Evolutionary conservation across 345 rosid species (phyloP), one percentile per base, ranked within the genome.

Genomic region (Salix koriyanagi): DNA sequence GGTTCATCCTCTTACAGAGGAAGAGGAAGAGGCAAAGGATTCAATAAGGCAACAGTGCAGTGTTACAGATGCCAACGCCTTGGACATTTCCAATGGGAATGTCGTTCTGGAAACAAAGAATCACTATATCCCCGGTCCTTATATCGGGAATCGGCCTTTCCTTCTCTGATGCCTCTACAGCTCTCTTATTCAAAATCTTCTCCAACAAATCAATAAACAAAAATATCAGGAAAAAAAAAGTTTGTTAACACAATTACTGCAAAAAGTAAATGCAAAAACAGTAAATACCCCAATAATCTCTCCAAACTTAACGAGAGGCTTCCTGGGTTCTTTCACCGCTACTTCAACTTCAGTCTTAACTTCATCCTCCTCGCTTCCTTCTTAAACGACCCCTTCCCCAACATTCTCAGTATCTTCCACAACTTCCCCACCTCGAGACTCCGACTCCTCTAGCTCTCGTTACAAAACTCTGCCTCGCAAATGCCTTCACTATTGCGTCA

Each of bases 131-230:
- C 60, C 97, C 97, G 3, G 93, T 86, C 84, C 99, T 90, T n/a
- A 90, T 71, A 71, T 90, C 94, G 1, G 97, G 99, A 73, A 85
- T 77, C 0, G 97, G 97, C 73, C 96, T 88, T 64, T 76, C 91
- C 50, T 77, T 83, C 83, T 87, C 88, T 2, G 94, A 81, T 23
- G 89, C 99, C 80, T 91, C 97, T 70, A 95, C 32, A 16, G 96
- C 99, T 81, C 86, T 87, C 80, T 84, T 88, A 79, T 93, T 95
- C 85, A 95, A 74, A 83, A 93, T 89, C 99, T 95, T 81, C 81
- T 41, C 50, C 70, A 41, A 26, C 1, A 71, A 50, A 65, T 28
- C 16, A 44, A 8, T 54, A 30, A 67, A 56, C 71, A 18, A 37
- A 37, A 50, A 52, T 12, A 70, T 26, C 85, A 32, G 34, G 32